These are phyloP conservation scores for Senecio squalidus DNA, from an alignment of 140 eudicot genomes.

Conservation along the genomic window DNA sequence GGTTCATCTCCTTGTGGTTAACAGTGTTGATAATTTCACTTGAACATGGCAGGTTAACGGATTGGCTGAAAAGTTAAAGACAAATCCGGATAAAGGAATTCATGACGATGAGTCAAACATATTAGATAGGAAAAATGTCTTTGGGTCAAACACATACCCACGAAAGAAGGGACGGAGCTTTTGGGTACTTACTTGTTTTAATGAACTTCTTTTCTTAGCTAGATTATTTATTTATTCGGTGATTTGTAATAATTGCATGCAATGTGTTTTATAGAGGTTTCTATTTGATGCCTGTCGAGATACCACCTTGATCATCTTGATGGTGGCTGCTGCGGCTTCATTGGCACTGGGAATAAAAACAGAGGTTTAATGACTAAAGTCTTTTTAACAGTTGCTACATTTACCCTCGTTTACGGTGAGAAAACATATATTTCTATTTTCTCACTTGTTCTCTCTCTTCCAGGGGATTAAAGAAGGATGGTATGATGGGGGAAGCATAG, in stretches of 20 bases:
- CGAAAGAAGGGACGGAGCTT: conserved; percentile 73
- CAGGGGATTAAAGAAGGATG: conserved; percentile 90
- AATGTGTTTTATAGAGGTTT: conserved; percentile 43
- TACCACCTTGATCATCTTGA: conserved; percentile 79
- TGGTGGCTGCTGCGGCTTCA: conserved; percentile 97
- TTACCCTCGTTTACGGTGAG: not conserved
- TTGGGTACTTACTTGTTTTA: conserved; percentile 39
- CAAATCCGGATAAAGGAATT: conserved; percentile 65
- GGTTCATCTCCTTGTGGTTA: not conserved
- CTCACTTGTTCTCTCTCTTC: not conserved
- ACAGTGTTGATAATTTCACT: not conserved
- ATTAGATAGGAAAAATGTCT: conserved; percentile 48
- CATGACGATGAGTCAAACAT: conserved; percentile 57
- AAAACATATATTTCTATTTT: not conserved
- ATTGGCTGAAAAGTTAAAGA: conserved; percentile 56
- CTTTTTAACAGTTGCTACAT: not conserved
- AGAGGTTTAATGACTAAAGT: conserved; percentile 50
- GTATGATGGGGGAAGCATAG: conserved; percentile 99
- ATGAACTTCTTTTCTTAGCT: not conserved
- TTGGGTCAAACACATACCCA: conserved; percentile 93
- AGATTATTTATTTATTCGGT: not conserved
- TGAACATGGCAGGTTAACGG: conserved; percentile 51
- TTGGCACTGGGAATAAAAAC: conserved; percentile 87
- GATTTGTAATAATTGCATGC: not conserved
- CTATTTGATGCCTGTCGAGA: conserved; percentile 86